These are phyloP conservation scores for Symbiodinium pilosum DNA, from an alignment of 73 alveolate species.

Conservation along the genomic window DNA sequence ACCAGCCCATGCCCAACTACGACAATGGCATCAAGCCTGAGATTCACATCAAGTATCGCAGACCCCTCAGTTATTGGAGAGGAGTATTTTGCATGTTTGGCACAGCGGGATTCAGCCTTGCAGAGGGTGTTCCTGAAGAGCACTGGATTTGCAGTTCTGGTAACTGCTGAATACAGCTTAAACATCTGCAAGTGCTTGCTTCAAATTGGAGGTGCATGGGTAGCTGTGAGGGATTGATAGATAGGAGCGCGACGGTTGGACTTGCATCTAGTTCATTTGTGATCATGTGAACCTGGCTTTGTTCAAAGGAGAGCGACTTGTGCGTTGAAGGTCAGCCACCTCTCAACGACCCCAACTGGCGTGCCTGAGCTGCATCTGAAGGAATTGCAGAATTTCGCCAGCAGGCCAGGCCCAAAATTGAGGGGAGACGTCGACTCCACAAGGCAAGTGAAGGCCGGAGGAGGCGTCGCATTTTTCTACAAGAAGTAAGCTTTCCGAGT, in stretches of 20 bases:
- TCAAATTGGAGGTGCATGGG: not conserved
- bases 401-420: no score
- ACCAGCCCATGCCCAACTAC: constrained; percentile 58
- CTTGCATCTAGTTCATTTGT: not conserved
- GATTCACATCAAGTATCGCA: constrained; percentile 84
- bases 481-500: no score
- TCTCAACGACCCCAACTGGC: constrained; percentile 89
- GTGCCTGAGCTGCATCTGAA: not conserved
- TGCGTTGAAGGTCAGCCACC: constrained; percentile 78
- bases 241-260: no score
- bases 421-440: no score
- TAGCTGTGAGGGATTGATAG: no score
- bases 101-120: not conserved
- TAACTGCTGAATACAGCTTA: not conserved
- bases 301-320: no score
- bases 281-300: no score
- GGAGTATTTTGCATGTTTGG: not conserved
- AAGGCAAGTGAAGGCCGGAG: no score
- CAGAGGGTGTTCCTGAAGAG: not conserved
- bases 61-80: not conserved
- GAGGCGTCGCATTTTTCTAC: no score
- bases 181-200: not conserved
- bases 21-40: constrained; percentile 75
- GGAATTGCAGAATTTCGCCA: no score
- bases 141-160: not conserved